Evolutionary conservation across 139 green algal species (phyloP).

Genomic region (Picochlorum sp.): DNA sequence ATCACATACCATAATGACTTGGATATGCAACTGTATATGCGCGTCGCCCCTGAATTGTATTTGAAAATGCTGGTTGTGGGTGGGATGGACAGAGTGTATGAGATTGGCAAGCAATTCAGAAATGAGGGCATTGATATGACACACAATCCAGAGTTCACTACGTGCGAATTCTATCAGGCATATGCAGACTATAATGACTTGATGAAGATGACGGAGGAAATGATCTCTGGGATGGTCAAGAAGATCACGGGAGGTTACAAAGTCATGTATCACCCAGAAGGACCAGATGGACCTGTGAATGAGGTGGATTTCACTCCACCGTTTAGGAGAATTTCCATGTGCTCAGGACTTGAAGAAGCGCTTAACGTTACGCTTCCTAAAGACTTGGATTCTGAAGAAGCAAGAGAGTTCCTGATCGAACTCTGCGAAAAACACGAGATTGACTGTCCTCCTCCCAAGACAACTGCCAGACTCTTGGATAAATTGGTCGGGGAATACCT

Average conservation of each 20-base stretch:
- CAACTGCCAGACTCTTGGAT: conserved; percentile 90
- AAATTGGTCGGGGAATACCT: conserved; percentile 98
- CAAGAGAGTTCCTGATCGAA: conserved; percentile 47
- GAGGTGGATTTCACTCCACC: conserved; percentile 98
- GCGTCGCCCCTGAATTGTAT: conserved; percentile 97
- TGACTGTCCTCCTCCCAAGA: conserved; percentile 79
- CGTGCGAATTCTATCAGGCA: conserved; percentile 94
- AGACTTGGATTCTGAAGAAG: conserved; percentile 65
- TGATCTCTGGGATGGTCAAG: conserved; percentile 87
- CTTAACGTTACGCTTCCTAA: conserved; percentile 60
- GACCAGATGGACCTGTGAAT: conserved; percentile 62
- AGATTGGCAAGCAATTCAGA: conserved; percentile 70
- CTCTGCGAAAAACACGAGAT: conserved; percentile 64
- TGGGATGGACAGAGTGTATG: conserved; percentile 93
- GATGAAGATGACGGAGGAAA: conserved; percentile 92
- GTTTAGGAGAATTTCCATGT: conserved; percentile 69
- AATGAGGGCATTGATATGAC: conserved; percentile 99
- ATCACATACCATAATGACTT: conserved; percentile 99
- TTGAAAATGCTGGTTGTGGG: conserved; percentile 98
- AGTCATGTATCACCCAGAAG: conserved; percentile 91
- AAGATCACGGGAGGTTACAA: conserved; percentile 85
- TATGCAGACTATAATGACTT: conserved; percentile 99
- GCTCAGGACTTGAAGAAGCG: conserved; percentile 68
- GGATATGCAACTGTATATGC: conserved; percentile 97
- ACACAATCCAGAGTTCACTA: conserved; percentile 99